Base-by-base conservation (phyloP, 2,329 filamentous ascomycete genomes). In the Aspergillus sp. region DNA sequence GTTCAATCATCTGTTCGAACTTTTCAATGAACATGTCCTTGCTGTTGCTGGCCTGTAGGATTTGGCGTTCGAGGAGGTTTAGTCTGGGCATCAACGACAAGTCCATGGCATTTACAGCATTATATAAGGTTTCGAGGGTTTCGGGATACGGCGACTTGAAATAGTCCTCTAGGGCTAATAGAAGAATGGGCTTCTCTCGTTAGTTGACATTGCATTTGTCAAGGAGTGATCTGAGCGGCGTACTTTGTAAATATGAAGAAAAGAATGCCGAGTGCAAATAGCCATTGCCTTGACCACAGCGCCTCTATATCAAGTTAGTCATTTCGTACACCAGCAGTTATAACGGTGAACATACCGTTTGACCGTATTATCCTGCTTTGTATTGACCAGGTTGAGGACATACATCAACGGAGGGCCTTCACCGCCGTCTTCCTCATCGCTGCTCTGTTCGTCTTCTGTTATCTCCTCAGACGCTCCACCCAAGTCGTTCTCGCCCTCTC, bases 281-380 rank as follows among this genome's bases (percentile, higher is more conserved):
- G 95, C 95, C 95, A 99, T 99, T 47, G 95, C 92, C 76, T 98
- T 98, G 61, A 98, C 94, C 54, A 97, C 85, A 22, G 95, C 95
- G 61, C 95, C 95, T 84, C 95, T 89, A 64, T 34, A 48, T 22
- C 28, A n/a, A 11, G 55, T 63, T 30, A 60, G 61, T 28, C 50
- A 25, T 54, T 28, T 19, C 46, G n/a, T 15, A 19, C n/a, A 38
- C 19, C 51, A 19, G 30, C 22, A 4, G 7, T 45, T 5, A 8
- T 28, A 13, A 22, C 15, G 45, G 25, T 28, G 52, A 47, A 69
- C 75, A 64, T 79, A 86, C 85, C 85, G 83, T 79, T 95, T 96
- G 52, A 92, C 92, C 22, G 90, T 90, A 73, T 91, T 94, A 81
- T 99, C 95, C 76, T 96, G 92, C 77, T 98, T 98, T 7, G 94